These are phyloP conservation scores for Pseudogymnoascus sp. DNA, from an alignment of 2,329 filamentous ascomycete species.

Conservation along the genomic window DNA sequence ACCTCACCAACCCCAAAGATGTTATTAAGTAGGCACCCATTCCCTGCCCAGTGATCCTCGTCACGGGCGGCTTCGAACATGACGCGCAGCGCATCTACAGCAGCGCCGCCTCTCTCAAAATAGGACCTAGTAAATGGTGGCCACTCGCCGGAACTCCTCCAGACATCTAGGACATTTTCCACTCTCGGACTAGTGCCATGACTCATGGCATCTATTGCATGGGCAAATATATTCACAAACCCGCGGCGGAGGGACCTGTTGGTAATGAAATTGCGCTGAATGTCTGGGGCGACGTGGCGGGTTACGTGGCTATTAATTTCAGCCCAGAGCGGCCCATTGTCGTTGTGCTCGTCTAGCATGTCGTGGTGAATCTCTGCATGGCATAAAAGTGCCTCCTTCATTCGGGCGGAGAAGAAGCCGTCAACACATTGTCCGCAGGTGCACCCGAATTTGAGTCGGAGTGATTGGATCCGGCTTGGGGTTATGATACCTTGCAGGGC, in stretches of 20 bases:
- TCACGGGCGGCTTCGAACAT: conserved; percentile 24
- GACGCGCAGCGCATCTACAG: conserved; percentile 22
- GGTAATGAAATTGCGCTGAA: neutral
- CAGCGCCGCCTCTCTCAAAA: conserved; percentile 25
- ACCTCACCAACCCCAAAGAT: conserved; percentile 9
- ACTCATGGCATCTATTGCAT: neutral
- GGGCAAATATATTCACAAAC: neutral
- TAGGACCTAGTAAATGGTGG: conserved; percentile 16
- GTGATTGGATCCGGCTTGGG: conserved; percentile 13
- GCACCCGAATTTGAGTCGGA: conserved; percentile 29
- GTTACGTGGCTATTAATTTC: neutral
- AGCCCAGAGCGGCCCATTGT: neutral
- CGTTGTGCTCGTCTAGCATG: neutral
- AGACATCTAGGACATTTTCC: neutral
- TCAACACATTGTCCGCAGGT: conserved; percentile 30
- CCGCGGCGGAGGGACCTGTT: neutral
- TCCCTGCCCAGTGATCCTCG: conserved; percentile 24
- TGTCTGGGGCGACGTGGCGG: neutral
- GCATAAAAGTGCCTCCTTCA: conserved; percentile 19
- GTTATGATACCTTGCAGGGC: conserved; percentile 17
- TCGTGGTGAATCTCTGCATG: neutral
- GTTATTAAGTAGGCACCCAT: conserved; percentile 13
- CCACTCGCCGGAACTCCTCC: neutral
- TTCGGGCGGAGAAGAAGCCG: conserved; percentile 32
- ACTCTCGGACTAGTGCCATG: neutral